Conservation (phyloP, 176 grass and related monocot species). For the Elymus sibiricus region DNA sequence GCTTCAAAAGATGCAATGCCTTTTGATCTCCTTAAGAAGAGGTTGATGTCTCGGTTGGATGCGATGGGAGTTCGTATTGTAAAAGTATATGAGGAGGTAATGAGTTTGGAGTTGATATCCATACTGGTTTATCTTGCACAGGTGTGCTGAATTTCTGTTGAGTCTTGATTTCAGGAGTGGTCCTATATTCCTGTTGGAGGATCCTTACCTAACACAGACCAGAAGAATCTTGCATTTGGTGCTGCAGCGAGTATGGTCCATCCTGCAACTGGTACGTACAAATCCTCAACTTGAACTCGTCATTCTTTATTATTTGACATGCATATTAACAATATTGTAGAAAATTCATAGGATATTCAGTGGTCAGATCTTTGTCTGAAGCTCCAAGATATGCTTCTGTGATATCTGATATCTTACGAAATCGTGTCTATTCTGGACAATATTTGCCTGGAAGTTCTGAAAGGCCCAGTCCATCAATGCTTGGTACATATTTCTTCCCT, state of each 20-base stretch:
- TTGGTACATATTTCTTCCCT: conserved; percentile 47
- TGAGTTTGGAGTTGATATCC: background rate
- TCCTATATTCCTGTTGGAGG: conserved; percentile 99
- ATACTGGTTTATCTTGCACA: conserved; percentile 18
- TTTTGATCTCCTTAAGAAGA: conserved; percentile 96
- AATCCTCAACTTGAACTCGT: background rate
- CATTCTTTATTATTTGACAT: background rate
- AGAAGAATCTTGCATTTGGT: conserved; percentile 99
- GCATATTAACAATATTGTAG: background rate
- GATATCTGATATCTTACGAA: conserved; percentile 79
- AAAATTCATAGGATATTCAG: conserved; percentile 84
- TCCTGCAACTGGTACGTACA: conserved; percentile 79
- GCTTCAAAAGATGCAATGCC: conserved; percentile 97
- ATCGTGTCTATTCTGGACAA: conserved; percentile 36
- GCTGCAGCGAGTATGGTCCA: conserved; percentile 99
- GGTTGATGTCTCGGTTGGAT: conserved; percentile 80
- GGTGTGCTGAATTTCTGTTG: background rate
- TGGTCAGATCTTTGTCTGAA: conserved; percentile 96
- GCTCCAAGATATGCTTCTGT: conserved; percentile 90
- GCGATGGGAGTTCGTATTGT: conserved; percentile 77
- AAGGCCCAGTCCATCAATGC: conserved; percentile 71
- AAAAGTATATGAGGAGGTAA: conserved; percentile 88
- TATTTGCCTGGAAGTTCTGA: conserved; percentile 51
- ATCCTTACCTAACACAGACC: conserved; percentile 90
- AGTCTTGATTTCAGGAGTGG: conserved; percentile 64